These are phyloP conservation scores for Calocybe indica DNA, from an alignment of 768 basidiomycete species.

Conservation along the genomic window DNA sequence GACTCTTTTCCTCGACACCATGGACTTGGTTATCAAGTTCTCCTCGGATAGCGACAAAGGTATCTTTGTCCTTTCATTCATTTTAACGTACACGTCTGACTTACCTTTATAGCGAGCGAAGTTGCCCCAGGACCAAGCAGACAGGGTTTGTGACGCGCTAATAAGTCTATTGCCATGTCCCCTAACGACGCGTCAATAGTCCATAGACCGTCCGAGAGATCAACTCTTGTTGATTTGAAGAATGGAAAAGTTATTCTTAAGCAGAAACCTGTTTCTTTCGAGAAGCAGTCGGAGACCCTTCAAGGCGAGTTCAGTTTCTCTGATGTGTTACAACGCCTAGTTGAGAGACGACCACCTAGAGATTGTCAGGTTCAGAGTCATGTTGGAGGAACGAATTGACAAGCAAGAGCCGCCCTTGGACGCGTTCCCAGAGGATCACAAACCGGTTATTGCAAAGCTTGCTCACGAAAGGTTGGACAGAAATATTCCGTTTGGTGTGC, in stretches of 20 bases:
- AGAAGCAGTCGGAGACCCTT: slow-evolving; percentile 77
- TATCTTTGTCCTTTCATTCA: slow-evolving; percentile 9
- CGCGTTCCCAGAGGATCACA: slow-evolving; percentile 61
- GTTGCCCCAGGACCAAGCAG: too few species aligned
- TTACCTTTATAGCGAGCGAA: too few species aligned
- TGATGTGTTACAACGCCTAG: slow-evolving; percentile 1
- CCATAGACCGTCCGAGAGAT: slow-evolving; percentile 33
- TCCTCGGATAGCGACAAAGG: slow-evolving; percentile 28
- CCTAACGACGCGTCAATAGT: slow-evolving; percentile 20
- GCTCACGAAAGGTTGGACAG: slow-evolving; percentile 72
- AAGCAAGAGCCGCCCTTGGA: slow-evolving; percentile 44
- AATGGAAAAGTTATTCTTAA: slow-evolving; percentile 73
- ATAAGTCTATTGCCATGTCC: background rate
- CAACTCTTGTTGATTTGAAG: slow-evolving; percentile 55
- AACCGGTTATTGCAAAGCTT: slow-evolving; percentile 73
- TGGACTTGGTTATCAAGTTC: slow-evolving; percentile 28
- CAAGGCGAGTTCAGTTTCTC: slow-evolving; percentile 46
- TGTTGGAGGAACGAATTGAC: slow-evolving; percentile 53
- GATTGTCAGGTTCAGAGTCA: slow-evolving; percentile 70
- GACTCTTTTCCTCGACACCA: slow-evolving; percentile 14
- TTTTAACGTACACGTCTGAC: too few species aligned
- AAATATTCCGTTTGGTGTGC: slow-evolving; percentile 4
- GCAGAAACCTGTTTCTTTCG: slow-evolving; percentile 69
- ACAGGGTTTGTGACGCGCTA: too few species aligned
- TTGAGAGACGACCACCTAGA: slow-evolving; percentile 32